phyloP scores from a whole-genome alignment of 345 rosid species.

The Arabis alpina region DNA sequence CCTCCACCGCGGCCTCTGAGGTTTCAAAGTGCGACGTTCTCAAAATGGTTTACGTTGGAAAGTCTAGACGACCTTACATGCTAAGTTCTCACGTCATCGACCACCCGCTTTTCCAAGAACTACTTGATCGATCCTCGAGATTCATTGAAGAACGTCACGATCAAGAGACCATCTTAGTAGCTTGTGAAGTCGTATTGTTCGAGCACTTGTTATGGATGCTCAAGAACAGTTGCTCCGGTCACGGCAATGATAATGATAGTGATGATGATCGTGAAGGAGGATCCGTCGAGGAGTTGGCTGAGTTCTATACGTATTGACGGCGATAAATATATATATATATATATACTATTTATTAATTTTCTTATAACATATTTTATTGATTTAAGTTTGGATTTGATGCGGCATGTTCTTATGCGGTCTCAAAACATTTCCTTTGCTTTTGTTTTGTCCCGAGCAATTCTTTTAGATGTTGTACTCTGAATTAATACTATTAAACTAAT shows the following conservation, averaged over 20 bases:
- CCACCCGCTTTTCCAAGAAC: constrained; percentile 82
- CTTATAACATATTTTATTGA: not conserved
- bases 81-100: constrained; percentile 52
- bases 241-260: not conserved
- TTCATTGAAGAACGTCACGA: constrained; percentile 28
- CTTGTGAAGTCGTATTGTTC: constrained; percentile 89
- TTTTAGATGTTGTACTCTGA: not conserved
- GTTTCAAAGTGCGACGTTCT: constrained; percentile 38
- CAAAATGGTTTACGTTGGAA: constrained; percentile 76
- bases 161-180: constrained; percentile 46
- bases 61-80: constrained; percentile 72
- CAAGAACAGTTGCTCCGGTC: constrained; percentile 41
- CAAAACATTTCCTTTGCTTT: not conserved
- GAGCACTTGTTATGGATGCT: constrained; percentile 98
- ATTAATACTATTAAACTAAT: not conserved
- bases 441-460: constrained; percentile 1
- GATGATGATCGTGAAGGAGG: not conserved
- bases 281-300: constrained; percentile 46
- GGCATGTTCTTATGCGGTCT: constrained; percentile 7
- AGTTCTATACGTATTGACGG: constrained; percentile 61
- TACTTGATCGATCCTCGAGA: constrained; percentile 61
- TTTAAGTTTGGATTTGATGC: not conserved
- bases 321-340: not conserved
- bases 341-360: not conserved
- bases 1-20: not conserved